A percentile compares a stretch with the other conserved stretches of the same genome.
Conservation (phyloP, 106 monocot species). For the Acorus calamus region DNA sequence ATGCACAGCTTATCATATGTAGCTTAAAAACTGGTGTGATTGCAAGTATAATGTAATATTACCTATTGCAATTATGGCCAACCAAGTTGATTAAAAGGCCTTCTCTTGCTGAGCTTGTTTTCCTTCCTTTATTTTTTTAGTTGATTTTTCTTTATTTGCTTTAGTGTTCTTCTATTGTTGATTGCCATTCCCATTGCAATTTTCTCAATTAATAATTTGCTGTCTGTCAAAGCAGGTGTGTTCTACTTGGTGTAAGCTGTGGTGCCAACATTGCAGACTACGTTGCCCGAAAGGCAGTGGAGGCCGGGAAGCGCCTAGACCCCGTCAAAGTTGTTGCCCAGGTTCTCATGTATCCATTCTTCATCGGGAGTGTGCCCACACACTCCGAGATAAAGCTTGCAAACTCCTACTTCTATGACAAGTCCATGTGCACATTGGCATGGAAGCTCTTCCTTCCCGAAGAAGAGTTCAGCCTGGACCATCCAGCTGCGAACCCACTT, state of each 20-base stretch:
- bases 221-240: constrained; percentile 30
- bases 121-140: background rate
- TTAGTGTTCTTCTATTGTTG: background rate
- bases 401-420: constrained; percentile 65
- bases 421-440: constrained; percentile 45
- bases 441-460: constrained; percentile 56
- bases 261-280: constrained; percentile 60
- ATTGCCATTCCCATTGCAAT: background rate
- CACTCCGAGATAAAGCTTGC: constrained; percentile 56
- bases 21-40: too few relatives aligned
- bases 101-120: too few relatives aligned
- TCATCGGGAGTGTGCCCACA: constrained; percentile 46
- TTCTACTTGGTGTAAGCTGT: constrained; percentile 54
- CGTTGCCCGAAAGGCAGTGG: constrained; percentile 48
- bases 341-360: constrained; percentile 62
- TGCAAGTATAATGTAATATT: too few relatives aligned
- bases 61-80: too few relatives aligned
- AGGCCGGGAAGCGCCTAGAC: constrained; percentile 38
- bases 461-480: constrained; percentile 45
- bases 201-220: background rate
- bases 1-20: too few relatives aligned
- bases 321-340: constrained; percentile 61
- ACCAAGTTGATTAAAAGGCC: too few relatives aligned
- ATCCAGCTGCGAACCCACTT: constrained; percentile 57
- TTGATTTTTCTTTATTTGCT: background rate